Conservation (phyloP, 345 rosid species). For the Acer yangbiense region DNA sequence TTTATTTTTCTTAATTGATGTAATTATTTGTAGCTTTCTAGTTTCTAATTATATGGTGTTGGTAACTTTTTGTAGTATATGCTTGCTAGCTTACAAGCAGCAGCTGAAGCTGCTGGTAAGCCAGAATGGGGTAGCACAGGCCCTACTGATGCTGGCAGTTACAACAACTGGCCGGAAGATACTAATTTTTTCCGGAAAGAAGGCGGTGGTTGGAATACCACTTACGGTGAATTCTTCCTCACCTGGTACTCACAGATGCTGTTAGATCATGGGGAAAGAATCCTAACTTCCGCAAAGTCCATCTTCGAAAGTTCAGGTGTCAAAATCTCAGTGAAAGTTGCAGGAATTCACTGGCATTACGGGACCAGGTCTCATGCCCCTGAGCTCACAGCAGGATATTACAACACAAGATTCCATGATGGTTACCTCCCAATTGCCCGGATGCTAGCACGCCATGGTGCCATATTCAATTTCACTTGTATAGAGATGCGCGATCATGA, state of each 20-base stretch:
- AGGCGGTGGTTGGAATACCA: conserved; percentile 79
- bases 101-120: conserved; percentile 85
- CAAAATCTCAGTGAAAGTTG: conserved; percentile 86
- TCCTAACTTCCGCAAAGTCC: conserved; percentile 63
- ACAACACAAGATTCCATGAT: conserved; percentile 83
- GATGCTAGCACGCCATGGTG: conserved; percentile 87
- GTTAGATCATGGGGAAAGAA: conserved; percentile 79
- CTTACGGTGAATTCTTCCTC: conserved; percentile 90
- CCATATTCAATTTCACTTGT: conserved; percentile 93
- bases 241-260: conserved; percentile 91
- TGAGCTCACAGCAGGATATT: conserved; percentile 97
- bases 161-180: conserved; percentile 98
- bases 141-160: conserved; percentile 93
- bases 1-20: neutral
- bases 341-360: conserved; percentile 98
- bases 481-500: conserved; percentile 96
- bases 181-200: conserved; percentile 79
- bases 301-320: conserved; percentile 46
- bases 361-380: conserved; percentile 96
- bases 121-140: conserved; percentile 97
- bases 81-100: conserved; percentile 78
- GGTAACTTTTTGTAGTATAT: conserved; percentile 60
- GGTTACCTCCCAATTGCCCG: conserved; percentile 93
- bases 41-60: conserved; percentile 5
- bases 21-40: neutral